Evolutionary conservation across 805 yeast genomes (phyloP).

Genomic region (Candida andamanensis): DNA sequence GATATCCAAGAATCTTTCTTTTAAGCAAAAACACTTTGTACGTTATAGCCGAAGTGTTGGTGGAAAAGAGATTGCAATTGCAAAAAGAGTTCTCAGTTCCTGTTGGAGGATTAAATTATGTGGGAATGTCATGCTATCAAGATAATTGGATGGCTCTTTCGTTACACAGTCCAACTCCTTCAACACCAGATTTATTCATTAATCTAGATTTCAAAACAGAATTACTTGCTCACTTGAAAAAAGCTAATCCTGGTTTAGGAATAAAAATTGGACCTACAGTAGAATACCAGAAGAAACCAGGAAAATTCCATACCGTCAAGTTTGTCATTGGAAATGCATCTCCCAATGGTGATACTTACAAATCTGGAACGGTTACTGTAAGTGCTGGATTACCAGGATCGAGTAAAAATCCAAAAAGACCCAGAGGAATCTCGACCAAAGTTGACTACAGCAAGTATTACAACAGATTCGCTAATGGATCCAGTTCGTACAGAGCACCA

Average conservation of each 20-base stretch:
- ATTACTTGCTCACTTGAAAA: constrained; percentile 67
- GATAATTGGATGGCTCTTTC: constrained; percentile 90
- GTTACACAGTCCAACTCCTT: constrained; percentile 40
- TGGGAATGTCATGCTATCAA: constrained; percentile 68
- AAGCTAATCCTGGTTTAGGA: constrained; percentile 50
- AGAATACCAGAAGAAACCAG: constrained; percentile 87
- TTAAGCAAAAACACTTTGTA: constrained; percentile 60
- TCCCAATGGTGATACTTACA: constrained; percentile 64
- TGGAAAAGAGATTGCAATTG: constrained; percentile 53
- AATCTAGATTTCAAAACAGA: constrained; percentile 88
- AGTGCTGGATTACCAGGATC: constrained; percentile 72
- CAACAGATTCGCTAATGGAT: constrained; percentile 22
- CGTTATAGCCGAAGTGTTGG: constrained; percentile 67
- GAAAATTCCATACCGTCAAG: constrained; percentile 72
- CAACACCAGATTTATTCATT: constrained; percentile 72
- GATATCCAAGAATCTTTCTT: constrained; percentile 68
- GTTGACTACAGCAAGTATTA: constrained; percentile 42
- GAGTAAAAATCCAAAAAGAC: constrained; percentile 68
- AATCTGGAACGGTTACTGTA: constrained; percentile 82
- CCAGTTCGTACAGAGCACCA: constrained; percentile 16
- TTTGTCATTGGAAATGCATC: constrained; percentile 59
- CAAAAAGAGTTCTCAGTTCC: constrained; percentile 61
- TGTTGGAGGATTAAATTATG: constrained; percentile 51
- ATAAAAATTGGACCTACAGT: constrained; percentile 68
- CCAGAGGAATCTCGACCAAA: constrained; percentile 46